Evolutionary conservation across 2,329 filamentous ascomycete genomes (phyloP), one percentile per base, ranked within the genome.

Genomic region (Exophiala xenobiotica): DNA sequence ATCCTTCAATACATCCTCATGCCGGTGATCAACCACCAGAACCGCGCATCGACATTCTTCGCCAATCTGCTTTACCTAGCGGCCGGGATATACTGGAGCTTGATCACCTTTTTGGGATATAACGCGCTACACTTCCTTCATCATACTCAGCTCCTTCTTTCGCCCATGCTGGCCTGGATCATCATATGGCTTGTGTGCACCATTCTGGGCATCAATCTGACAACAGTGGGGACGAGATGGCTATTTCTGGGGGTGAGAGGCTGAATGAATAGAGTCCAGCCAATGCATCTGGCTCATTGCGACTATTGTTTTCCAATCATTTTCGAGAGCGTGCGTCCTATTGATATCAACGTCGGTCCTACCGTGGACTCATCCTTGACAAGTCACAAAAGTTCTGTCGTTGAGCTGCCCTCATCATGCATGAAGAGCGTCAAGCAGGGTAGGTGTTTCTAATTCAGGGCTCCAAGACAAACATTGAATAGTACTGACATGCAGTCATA

Each of bases 41-140:
- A 73, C 48, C 70, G 71, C 52, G 63, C 73, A 26, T 67, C 70
- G 24, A 74, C 80, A 18, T 78, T 86, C 56, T 73, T 86, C 27
- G 81, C 82, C 22, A 86, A 87, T 63, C 78, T 81, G 1, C 75
- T 86, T 58, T 86, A 86, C 62, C 74, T 86, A n/a, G 72, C 82
- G 29, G 83, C 82, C 0, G 69, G 85, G 45, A 76, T 77, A 22
- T 86, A 86, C 68, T 86, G 86, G 68, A 82, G 80, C 63, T 78
- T 86, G 59, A 83, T 86, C 61, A 84, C 80, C 6, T 87, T 87
- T 65, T 70, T 87, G 37, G 83, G 83, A 26, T 87, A 86, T 67
- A 86, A 86, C 61, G 82, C 82, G 19, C 70, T 87, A 12, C 83
- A 83, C 0, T 86, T 86, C 64, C 68, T 86, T 19, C 80, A 83